Conservation (phyloP, 192 early-diverging fungal genomes). For the Kickxella alabastrina region DNA sequence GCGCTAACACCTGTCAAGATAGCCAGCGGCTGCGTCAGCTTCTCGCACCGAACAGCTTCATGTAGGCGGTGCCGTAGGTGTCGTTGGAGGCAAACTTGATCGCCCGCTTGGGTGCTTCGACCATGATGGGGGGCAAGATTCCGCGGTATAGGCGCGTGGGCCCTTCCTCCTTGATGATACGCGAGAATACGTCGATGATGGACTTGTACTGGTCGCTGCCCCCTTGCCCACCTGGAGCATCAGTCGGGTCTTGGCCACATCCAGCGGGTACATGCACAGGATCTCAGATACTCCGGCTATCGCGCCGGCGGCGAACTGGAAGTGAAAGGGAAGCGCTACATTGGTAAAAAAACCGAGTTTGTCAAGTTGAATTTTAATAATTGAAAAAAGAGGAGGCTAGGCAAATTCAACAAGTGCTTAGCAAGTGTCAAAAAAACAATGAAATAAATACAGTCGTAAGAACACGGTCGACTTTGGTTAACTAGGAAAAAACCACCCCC, state of each 20-base stretch:
- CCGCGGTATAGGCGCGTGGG: slow-evolving; percentile 75
- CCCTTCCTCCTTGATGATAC: slow-evolving; percentile 70
- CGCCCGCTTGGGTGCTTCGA: slow-evolving; percentile 95
- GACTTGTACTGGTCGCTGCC: slow-evolving; percentile 57
- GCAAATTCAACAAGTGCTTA: too few species aligned
- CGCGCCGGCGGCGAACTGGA: slow-evolving; percentile 73
- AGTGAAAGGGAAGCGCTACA: slow-evolving; percentile 72
- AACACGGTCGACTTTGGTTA: too few species aligned
- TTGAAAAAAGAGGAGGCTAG: too few species aligned
- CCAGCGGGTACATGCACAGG: slow-evolving; percentile 89
- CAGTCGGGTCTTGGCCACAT: slow-evolving; percentile 93
- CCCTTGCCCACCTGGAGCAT: slow-evolving; percentile 73
- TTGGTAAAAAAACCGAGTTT: not conserved
- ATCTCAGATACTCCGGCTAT: slow-evolving; percentile 90
- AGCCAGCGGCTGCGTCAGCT: slow-evolving; percentile 71
- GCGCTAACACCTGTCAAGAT: slow-evolving; percentile 87
- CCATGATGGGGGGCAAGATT: slow-evolving; percentile 95
- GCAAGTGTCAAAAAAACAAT: too few species aligned
- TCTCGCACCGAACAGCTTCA: slow-evolving; percentile 65
- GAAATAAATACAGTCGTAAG: too few species aligned
- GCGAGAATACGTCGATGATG: slow-evolving; percentile 60
- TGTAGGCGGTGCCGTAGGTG: slow-evolving; percentile 68
- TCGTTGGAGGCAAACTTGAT: slow-evolving; percentile 98
- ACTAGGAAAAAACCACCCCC: too few species aligned
- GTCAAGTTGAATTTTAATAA: too few species aligned